Evolutionary conservation across 2,329 filamentous ascomycete genomes (phyloP).

Genomic region (Paramyrothecium sp.): DNA sequence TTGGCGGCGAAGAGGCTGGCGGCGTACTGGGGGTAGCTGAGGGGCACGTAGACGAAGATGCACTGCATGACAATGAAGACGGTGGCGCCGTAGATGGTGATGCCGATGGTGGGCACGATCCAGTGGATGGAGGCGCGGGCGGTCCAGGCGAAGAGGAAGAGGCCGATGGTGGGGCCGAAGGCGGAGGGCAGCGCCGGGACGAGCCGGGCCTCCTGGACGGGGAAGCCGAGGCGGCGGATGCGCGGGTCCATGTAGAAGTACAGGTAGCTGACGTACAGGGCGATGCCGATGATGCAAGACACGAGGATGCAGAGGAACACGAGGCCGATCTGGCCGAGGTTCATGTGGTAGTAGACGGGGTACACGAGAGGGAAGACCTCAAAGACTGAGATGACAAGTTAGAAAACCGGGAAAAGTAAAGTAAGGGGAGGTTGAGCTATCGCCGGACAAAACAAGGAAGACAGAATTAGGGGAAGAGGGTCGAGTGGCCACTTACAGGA

Average conservation of each 20-base stretch:
- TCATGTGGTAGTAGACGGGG: constrained; percentile 57
- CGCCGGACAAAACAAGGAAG: too few species aligned
- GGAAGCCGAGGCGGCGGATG: constrained; percentile 46
- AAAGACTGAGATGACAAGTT: constrained; percentile 38
- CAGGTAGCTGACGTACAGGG: constrained; percentile 49
- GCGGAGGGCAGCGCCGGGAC: constrained; percentile 52
- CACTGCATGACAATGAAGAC: constrained; percentile 58
- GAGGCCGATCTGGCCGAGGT: constrained; percentile 54
- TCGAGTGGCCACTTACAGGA: constrained; percentile 35
- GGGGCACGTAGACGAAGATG: constrained; percentile 59
- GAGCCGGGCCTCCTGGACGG: constrained; percentile 52
- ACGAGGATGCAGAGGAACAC: constrained; percentile 61
- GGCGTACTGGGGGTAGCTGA: constrained; percentile 55
- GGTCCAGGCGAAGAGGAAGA: constrained; percentile 62
- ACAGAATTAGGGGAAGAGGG: background rate
- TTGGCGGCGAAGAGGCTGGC: constrained; percentile 61
- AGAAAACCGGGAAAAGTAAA: too few species aligned
- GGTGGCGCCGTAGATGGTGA: constrained; percentile 50
- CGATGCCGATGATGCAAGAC: constrained; percentile 51
- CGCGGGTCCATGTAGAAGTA: constrained; percentile 50
- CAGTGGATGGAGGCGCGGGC: constrained; percentile 49
- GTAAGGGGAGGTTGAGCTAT: too few species aligned
- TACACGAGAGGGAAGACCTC: constrained; percentile 68
- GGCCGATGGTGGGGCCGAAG: constrained; percentile 54
- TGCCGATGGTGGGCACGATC: constrained; percentile 56